Conservation (phyloP, 2,329 filamentous ascomycete genomes). For the Penicillium janthinellum region DNA sequence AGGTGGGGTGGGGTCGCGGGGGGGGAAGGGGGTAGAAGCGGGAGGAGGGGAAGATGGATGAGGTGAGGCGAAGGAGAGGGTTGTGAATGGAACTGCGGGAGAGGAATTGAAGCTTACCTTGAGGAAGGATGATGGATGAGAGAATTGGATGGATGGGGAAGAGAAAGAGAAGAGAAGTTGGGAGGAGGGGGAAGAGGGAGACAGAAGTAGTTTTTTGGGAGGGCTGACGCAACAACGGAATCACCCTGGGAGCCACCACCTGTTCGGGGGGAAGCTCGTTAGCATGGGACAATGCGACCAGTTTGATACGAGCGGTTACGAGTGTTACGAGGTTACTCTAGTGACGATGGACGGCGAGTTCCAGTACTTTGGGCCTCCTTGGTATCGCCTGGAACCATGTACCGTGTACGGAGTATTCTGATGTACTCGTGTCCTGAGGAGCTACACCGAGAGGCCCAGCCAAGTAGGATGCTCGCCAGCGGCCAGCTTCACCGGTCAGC, state of each 20-base stretch:
- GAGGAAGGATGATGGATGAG: slow-evolving; percentile 7
- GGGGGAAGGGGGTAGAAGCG: slow-evolving; percentile 1
- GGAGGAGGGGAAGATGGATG: slow-evolving; percentile 5
- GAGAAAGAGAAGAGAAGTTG: slow-evolving; percentile 15
- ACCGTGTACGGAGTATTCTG: too few relatives aligned
- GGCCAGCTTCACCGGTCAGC: not conserved
- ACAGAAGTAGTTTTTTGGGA: slow-evolving; percentile 31
- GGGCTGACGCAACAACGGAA: slow-evolving; percentile 41
- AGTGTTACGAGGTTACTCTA: too few relatives aligned
- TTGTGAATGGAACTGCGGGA: not conserved
- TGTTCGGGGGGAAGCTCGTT: too few relatives aligned
- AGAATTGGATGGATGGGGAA: slow-evolving; percentile 14
- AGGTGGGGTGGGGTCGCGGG: not conserved
- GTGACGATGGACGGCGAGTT: too few relatives aligned
- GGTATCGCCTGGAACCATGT: too few relatives aligned
- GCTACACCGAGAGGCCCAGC: not conserved
- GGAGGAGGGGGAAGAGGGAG: slow-evolving; percentile 29
- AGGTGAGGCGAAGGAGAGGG: not conserved
- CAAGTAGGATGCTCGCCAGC: not conserved
- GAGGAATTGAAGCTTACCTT: slow-evolving; percentile 15
- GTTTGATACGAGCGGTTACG: too few relatives aligned
- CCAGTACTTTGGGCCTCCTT: too few relatives aligned
- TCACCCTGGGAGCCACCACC: slow-evolving; percentile 16
- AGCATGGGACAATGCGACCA: too few relatives aligned
- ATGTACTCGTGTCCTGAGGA: not conserved